phyloP scores from a whole-genome alignment of 2,329 filamentous ascomycete genomes.

The Chaetomium sp. region DNA sequence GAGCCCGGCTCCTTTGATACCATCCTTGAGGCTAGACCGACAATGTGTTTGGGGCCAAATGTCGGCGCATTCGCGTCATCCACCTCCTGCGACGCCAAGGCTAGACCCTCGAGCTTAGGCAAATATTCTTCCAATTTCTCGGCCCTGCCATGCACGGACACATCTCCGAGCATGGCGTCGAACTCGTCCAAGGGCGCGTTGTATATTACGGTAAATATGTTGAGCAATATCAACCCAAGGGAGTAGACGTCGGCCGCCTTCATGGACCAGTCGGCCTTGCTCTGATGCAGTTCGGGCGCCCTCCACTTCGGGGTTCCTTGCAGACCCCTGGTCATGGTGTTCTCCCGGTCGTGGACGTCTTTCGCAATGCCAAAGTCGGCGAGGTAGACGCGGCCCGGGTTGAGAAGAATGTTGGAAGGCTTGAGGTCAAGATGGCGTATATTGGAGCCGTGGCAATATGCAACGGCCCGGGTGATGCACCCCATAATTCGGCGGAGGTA shows the following conservation, averaged over 20 bases:
- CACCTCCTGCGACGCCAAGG: slow-evolving; percentile 44
- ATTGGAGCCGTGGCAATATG: slow-evolving; percentile 46
- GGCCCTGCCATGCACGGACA: slow-evolving; percentile 35
- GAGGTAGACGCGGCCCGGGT: slow-evolving; percentile 49
- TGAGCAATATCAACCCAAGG: slow-evolving; percentile 50
- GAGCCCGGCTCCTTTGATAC: slow-evolving; percentile 39
- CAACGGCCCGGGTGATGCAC: slow-evolving; percentile 48
- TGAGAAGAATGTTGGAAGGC: slow-evolving; percentile 51
- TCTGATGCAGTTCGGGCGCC: slow-evolving; percentile 48
- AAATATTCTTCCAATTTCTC: slow-evolving; percentile 43
- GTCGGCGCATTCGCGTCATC: slow-evolving; percentile 44
- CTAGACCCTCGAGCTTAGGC: slow-evolving; percentile 41
- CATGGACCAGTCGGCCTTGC: slow-evolving; percentile 47
- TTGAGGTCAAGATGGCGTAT: slow-evolving; percentile 53
- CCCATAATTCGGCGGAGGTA: slow-evolving; percentile 49
- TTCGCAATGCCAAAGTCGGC: slow-evolving; percentile 54
- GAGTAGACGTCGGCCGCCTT: slow-evolving; percentile 53
- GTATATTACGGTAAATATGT: slow-evolving; percentile 49
- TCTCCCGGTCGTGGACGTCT: slow-evolving; percentile 49
- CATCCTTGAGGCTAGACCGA: slow-evolving; percentile 45
- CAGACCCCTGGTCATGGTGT: slow-evolving; percentile 47
- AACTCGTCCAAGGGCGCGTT: slow-evolving; percentile 45
- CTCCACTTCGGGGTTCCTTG: slow-evolving; percentile 50
- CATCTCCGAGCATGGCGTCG: slow-evolving; percentile 42
- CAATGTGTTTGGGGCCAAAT: slow-evolving; percentile 45